Percentiles rank a stretch among this genome's conserved stretches.
These are phyloP conservation scores for Podospora appendiculata DNA, from an alignment of 495 filamentous ascomycete genomes.

Conservation along the genomic window DNA sequence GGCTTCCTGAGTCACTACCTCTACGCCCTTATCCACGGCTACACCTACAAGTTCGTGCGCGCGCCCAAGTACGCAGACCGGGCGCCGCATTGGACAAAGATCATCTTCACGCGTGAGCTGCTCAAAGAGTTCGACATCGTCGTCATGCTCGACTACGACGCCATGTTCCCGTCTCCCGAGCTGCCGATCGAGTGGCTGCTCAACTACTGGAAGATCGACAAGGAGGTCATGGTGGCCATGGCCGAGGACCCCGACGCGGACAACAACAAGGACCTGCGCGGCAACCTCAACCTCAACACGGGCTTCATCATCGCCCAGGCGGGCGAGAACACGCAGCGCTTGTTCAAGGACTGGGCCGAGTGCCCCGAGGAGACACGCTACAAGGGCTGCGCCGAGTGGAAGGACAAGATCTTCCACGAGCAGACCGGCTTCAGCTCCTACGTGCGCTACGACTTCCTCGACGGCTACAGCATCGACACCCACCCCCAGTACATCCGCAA, in stretches of 20 bases:
- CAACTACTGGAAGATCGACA: slow-evolving; percentile 43
- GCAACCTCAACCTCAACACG: slow-evolving; percentile 18
- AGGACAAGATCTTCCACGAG: slow-evolving; percentile 17
- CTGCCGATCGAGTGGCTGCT: slow-evolving; percentile 47
- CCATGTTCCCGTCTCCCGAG: slow-evolving; percentile 39
- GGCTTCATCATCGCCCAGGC: slow-evolving; percentile 26
- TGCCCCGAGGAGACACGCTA: slow-evolving; percentile 19
- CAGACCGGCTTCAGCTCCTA: slow-evolving; percentile 22
- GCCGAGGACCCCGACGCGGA: slow-evolving; percentile 28
- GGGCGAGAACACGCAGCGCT: slow-evolving; percentile 13
- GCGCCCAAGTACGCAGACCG: slow-evolving; percentile 24
- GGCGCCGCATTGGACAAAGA: slow-evolving; percentile 42
- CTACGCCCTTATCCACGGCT: slow-evolving; percentile 43
- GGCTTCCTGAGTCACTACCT: slow-evolving; percentile 36
- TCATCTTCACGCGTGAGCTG: slow-evolving; percentile 36
- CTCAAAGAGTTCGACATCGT: slow-evolving; percentile 40
- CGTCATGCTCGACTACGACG: slow-evolving; percentile 44
- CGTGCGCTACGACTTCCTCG: slow-evolving; percentile 21
- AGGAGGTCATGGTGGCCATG: slow-evolving; percentile 36
- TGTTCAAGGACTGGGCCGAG: slow-evolving; percentile 24
- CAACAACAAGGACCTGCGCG: slow-evolving; percentile 11
- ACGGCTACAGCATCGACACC: slow-evolving; percentile 17
- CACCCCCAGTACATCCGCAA: slow-evolving; percentile 11
- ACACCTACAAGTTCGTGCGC: slow-evolving; percentile 45
- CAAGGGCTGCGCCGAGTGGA: slow-evolving; percentile 20